These are phyloP conservation scores for Paraconiothyrium sp. DNA, from an alignment of 2,329 filamentous ascomycete genomes.

Conservation along the genomic window DNA sequence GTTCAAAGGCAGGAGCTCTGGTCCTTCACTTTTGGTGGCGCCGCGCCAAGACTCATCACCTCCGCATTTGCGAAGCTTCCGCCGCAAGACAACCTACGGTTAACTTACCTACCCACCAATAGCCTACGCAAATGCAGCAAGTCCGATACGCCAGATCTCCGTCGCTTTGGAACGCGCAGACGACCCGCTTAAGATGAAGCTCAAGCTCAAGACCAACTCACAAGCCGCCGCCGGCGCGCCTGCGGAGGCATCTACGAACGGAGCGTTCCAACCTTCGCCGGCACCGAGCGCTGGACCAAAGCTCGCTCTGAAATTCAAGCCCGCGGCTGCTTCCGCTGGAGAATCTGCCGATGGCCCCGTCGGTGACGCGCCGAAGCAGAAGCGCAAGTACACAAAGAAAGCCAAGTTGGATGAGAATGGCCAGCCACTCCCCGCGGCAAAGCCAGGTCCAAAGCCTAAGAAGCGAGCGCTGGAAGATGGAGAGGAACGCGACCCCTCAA, in stretches of 20 bases:
- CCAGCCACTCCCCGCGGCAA: conserved; percentile 33
- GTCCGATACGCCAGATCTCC: neutral
- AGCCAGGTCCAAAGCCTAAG: conserved; percentile 39
- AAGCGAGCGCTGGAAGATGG: conserved; percentile 50
- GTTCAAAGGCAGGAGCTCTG: conserved; percentile 30
- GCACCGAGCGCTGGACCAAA: conserved; percentile 22
- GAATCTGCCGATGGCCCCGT: conserved; percentile 3
- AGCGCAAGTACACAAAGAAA: conserved; percentile 57
- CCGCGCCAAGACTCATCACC: conserved; percentile 11
- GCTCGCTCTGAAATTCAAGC: conserved; percentile 42
- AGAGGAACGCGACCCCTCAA: conserved; percentile 41
- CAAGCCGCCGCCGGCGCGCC: conserved; percentile 34
- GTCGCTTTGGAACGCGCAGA: neutral
- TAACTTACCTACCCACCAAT: neutral
- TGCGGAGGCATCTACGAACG: conserved; percentile 20
- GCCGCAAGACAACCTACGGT: neutral
- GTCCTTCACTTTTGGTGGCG: conserved; percentile 12
- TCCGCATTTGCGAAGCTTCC: conserved; percentile 1
- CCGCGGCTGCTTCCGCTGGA: conserved; percentile 37
- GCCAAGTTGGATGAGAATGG: conserved; percentile 44
- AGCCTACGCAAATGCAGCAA: conserved; percentile 1
- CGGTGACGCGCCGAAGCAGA: conserved; percentile 49
- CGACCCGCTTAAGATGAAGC: conserved; percentile 36
- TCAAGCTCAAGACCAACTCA: conserved; percentile 43
- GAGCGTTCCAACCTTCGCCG: conserved; percentile 17